These are phyloP conservation scores for Boletellus ananas DNA, from an alignment of 768 basidiomycete genomes.

Conservation along the genomic window DNA sequence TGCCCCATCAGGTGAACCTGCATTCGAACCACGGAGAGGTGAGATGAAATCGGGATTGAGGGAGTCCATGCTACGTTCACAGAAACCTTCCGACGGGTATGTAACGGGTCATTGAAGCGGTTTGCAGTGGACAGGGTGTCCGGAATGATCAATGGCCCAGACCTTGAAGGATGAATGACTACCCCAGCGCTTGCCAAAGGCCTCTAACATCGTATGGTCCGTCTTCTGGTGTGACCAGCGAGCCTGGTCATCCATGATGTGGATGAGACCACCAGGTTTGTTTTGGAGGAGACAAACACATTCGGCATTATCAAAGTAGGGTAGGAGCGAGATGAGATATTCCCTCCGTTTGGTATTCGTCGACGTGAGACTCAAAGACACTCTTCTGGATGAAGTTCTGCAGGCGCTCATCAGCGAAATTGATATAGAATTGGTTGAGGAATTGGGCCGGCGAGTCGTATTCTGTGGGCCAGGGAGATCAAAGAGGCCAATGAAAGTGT, in stretches of 20 bases:
- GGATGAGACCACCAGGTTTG: conserved; percentile 84
- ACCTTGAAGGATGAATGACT: conserved; percentile 91
- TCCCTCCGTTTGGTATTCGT: conserved; percentile 82
- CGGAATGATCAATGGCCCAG: conserved; percentile 68
- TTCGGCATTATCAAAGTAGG: conserved; percentile 90
- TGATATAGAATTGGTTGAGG: conserved; percentile 96
- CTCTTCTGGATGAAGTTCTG: conserved; percentile 78
- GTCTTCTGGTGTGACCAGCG: conserved; percentile 84
- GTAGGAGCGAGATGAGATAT: conserved; percentile 66
- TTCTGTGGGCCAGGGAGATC: conserved; percentile 95
- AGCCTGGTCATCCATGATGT: conserved; percentile 98
- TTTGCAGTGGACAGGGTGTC: conserved; percentile 87
- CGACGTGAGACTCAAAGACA: conserved; percentile 76
- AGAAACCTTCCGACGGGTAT: conserved; percentile 87
- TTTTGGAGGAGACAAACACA: conserved; percentile 84
- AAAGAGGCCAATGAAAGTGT: conserved; percentile 88
- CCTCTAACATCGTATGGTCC: conserved; percentile 91
- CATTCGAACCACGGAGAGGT: conserved; percentile 64
- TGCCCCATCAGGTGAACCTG: conserved; percentile 37
- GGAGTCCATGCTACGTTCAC: conserved; percentile 83
- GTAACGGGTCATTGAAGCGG: conserved; percentile 91
- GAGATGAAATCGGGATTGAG: conserved; percentile 93
- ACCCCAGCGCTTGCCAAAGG: conserved; percentile 90
- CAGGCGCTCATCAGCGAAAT: conserved; percentile 91
- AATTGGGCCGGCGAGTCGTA: conserved; percentile 81